Conservation (phyloP, 352 stramenopile species). For the Peronospora destructor region DNA sequence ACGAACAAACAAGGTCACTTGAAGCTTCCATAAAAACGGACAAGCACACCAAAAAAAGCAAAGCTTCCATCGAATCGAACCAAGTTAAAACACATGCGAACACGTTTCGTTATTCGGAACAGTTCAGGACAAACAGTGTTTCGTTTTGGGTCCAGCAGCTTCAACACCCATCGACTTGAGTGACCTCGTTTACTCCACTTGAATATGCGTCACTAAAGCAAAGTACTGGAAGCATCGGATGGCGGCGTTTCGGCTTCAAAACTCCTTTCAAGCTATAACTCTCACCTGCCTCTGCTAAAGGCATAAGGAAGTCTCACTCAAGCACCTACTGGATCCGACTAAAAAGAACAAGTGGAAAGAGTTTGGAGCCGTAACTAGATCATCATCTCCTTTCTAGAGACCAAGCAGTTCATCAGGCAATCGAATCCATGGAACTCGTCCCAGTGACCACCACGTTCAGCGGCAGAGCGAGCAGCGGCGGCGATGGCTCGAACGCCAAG, state of each 20-base stretch:
- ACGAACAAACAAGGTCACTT: not conserved
- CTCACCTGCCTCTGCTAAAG: not conserved
- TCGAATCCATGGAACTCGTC: constrained; percentile 31
- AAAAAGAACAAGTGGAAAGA: constrained; percentile 9
- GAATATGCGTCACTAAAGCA: constrained; percentile 16
- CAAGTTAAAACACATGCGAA: not conserved
- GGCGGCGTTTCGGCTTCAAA: constrained; percentile 25
- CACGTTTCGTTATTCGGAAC: not conserved
- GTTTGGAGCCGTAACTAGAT: constrained; percentile 4
- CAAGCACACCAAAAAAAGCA: not conserved
- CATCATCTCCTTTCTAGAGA: not conserved
- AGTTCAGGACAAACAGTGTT: constrained; percentile 8
- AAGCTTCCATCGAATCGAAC: not conserved
- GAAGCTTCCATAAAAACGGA: not conserved
- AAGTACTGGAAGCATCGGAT: constrained; percentile 3
- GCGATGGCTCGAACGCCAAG: constrained; percentile 49
- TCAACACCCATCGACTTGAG: constrained; percentile 10
- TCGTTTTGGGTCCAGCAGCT: not conserved
- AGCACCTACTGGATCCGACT: constrained; percentile 13
- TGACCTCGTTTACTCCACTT: constrained; percentile 5
- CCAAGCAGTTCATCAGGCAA: too few relatives aligned
- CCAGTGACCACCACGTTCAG: constrained; percentile 11
- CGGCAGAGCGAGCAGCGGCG: constrained; percentile 12
- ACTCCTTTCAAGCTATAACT: constrained; percentile 7
- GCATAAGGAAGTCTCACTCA: constrained; percentile 9